Evolutionary conservation across 2,329 filamentous ascomycete genomes (phyloP).

Genomic region (Colletotrichum caudatum): DNA sequence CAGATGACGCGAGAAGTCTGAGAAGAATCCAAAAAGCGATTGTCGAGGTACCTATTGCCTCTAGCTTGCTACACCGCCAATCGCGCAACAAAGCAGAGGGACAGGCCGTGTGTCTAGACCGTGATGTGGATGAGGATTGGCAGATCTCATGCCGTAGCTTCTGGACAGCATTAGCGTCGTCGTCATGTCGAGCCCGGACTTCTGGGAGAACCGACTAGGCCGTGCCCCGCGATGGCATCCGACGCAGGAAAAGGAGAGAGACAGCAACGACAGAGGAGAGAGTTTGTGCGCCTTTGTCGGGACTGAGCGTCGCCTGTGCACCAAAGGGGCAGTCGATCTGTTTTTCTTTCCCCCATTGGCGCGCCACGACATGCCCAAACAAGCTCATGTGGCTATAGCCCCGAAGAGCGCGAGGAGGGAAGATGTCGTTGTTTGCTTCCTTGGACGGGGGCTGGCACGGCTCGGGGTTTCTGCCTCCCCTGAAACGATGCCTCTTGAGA

Average conservation of each 20-base stretch:
- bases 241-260: background rate
- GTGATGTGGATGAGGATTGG: background rate
- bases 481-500: constrained; percentile 10
- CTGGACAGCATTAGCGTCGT: background rate
- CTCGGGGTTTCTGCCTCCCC: constrained; percentile 11
- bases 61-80: background rate
- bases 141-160: background rate
- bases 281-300: background rate
- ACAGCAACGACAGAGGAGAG: background rate
- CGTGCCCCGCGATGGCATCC: background rate
- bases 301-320: background rate
- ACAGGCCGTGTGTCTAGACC: background rate
- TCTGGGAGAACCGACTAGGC: background rate
- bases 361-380: background rate
- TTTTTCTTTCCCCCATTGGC: background rate
- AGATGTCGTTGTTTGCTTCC: background rate
- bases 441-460: background rate
- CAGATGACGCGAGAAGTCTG: background rate
- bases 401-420: background rate
- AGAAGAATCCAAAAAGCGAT: background rate
- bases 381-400: constrained; percentile 10
- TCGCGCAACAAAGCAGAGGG: background rate
- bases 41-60: background rate
- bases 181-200: background rate
- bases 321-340: background rate